phyloP scores from a whole-genome alignment of 257 asterid genomes.

The Solanum commersonii region DNA sequence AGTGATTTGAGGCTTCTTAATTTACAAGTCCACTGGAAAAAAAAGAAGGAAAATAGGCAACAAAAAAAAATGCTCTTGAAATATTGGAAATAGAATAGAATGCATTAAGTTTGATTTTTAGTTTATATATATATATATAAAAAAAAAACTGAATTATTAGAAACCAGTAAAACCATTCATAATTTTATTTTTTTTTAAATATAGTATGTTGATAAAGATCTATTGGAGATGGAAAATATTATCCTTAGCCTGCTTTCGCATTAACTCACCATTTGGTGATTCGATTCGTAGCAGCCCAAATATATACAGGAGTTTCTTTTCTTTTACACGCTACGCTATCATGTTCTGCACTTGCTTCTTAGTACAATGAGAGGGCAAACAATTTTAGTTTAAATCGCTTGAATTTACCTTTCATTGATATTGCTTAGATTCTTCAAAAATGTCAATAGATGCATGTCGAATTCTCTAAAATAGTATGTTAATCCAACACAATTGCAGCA shows the following conservation, averaged over 20 bases:
- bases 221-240: not conserved
- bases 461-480: not conserved
- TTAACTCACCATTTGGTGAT: not conserved
- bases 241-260: not conserved
- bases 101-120: not conserved
- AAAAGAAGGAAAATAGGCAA: not conserved
- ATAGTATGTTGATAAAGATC: not conserved
- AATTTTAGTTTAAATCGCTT: no score
- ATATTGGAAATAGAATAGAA: not conserved
- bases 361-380: not conserved
- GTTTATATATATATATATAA: not conserved
- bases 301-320: accelerated
- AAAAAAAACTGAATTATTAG: not conserved
- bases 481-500: not conserved
- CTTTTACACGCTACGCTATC: not conserved
- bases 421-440: not conserved
- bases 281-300: accelerated
- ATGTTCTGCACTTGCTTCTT: not conserved
- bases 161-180: not conserved
- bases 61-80: not conserved
- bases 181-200: no score
- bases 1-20: no score
- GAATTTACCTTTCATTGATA: no score
- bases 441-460: not conserved
- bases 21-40: no score